Conservation (phyloP, 2,329 filamentous ascomycete genomes). For the Colletotrichum godetiae region DNA sequence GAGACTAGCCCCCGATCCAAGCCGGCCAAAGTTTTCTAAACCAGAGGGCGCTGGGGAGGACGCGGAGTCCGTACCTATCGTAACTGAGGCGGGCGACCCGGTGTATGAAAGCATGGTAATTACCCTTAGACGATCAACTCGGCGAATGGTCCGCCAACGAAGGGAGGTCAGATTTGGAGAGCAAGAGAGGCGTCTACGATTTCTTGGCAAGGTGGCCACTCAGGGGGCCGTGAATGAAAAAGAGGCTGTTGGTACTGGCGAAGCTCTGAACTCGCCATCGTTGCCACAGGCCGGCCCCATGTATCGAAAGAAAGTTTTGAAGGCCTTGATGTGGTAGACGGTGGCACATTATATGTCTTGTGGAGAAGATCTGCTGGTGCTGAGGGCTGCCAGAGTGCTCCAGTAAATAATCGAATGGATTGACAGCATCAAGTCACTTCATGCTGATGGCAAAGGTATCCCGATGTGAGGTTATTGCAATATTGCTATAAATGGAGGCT, state of each 20-base stretch:
- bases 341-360: not conserved
- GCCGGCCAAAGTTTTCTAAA: not conserved
- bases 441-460: too few species aligned
- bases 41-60: not conserved
- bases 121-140: conserved; percentile 1
- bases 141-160: conserved; percentile 18
- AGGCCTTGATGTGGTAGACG: conserved; percentile 9
- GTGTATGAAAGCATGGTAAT: conserved; percentile 20
- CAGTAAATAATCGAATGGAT: not conserved
- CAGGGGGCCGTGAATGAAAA: not conserved
- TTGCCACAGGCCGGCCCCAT: not conserved
- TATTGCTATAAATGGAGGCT: not conserved
- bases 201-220: not conserved
- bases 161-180: conserved; percentile 11
- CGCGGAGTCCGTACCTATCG: not conserved
- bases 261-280: not conserved
- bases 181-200: conserved; percentile 2
- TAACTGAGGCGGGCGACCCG: conserved; percentile 14
- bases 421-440: too few species aligned
- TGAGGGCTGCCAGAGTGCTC: not conserved
- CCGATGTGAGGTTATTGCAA: not conserved
- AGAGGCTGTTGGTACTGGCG: not conserved
- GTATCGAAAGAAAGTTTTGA: not conserved
- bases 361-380: not conserved
- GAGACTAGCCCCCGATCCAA: not conserved